phyloP scores from a whole-genome alignment of 768 basidiomycete genomes.

The Amanita inopinata region DNA sequence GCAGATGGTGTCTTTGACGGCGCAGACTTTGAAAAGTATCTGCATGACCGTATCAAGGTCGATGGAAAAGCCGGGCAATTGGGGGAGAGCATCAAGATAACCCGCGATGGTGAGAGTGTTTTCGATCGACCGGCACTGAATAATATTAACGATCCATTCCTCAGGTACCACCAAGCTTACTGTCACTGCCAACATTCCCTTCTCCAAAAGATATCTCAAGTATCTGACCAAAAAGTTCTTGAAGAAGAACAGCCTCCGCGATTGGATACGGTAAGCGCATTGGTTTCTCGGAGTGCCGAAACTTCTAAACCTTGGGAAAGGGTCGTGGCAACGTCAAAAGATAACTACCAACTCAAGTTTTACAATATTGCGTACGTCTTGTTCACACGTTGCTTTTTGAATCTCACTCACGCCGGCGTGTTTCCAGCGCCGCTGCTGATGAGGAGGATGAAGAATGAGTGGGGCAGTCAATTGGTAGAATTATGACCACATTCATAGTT shows the following conservation, averaged over 20 bases:
- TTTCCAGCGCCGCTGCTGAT: conserved; percentile 17
- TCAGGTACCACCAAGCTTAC: conserved; percentile 75
- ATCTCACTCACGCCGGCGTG: neutral
- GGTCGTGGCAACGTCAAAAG: conserved; percentile 90
- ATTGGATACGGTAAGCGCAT: conserved; percentile 81
- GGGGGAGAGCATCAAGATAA: conserved; percentile 81
- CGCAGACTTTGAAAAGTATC: conserved; percentile 70
- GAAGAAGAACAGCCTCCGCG: conserved; percentile 93
- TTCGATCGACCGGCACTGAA: neutral
- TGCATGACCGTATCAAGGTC: conserved; percentile 91
- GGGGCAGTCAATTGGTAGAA: neutral
- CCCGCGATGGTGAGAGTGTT: conserved; percentile 58
- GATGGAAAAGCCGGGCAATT: conserved; percentile 89
- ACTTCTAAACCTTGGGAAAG: conserved; percentile 22
- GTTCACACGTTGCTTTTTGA: neutral
- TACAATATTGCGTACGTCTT: conserved; percentile 78
- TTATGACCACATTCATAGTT: too few species aligned
- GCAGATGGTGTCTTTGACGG: conserved; percentile 48
- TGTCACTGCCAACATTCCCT: conserved; percentile 76
- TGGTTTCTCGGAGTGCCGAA: neutral
- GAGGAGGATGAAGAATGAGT: conserved; percentile 22
- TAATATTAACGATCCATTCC: neutral
- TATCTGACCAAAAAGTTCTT: conserved; percentile 99
- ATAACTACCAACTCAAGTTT: conserved; percentile 90
- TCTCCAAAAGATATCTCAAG: conserved; percentile 97